Evolutionary conservation across 2,329 filamentous ascomycete genomes (phyloP).

Genomic region (Pseudogymnoascus sp.): DNA sequence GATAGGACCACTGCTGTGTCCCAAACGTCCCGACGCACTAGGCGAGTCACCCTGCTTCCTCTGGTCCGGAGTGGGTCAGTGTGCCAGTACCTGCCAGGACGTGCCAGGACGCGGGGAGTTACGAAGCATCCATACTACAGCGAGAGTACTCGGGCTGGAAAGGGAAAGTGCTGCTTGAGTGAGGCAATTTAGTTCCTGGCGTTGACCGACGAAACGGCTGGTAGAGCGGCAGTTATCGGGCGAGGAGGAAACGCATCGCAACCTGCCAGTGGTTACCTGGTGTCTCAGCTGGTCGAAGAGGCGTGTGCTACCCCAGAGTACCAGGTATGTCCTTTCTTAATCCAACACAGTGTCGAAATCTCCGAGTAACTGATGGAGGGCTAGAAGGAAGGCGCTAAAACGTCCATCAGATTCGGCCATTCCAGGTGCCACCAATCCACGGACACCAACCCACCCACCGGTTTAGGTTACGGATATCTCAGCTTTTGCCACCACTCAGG

Average conservation of each 20-base stretch:
- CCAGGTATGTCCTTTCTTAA: not conserved
- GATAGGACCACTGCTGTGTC: not conserved
- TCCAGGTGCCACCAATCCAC: not conserved
- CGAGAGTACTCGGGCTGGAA: not conserved
- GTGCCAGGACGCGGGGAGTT: not conserved
- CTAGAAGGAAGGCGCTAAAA: not conserved
- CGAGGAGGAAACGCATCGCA: not conserved
- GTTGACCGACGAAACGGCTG: not conserved
- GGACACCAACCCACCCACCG: not conserved
- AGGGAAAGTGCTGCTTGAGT: not conserved
- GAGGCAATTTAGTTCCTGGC: not conserved
- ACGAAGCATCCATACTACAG: not conserved
- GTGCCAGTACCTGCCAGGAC: not conserved
- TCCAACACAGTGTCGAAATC: not conserved
- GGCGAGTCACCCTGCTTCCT: slow-evolving; percentile 5
- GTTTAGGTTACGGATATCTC: not conserved
- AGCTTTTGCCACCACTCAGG: not conserved
- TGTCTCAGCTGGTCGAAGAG: not conserved
- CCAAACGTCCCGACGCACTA: slow-evolving; percentile 1
- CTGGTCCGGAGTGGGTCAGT: slow-evolving; percentile 2
- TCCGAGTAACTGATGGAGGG: not conserved
- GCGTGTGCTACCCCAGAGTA: not conserved
- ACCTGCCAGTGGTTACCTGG: not conserved
- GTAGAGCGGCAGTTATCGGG: not conserved
- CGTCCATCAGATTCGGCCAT: not conserved